phyloP scores from a whole-genome alignment of 345 rosid species.

The Hibiscus mutabilis region DNA sequence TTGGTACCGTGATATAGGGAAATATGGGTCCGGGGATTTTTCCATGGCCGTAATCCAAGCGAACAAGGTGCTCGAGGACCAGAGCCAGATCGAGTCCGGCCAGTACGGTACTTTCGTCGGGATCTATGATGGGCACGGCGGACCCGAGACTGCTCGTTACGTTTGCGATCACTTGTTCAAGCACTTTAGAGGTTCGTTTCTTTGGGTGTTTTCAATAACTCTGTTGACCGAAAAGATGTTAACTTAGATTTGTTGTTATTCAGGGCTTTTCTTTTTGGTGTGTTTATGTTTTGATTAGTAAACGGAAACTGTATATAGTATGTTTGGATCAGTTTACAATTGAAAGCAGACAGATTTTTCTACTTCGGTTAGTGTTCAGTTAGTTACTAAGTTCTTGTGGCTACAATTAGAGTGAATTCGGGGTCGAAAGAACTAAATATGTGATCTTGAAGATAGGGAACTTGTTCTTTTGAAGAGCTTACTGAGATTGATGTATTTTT shows the following conservation, averaged over 20 bases:
- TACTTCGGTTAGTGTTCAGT: background rate
- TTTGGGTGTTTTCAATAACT: background rate
- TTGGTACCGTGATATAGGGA: slow-evolving; percentile 72
- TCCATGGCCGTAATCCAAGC: slow-evolving; percentile 95
- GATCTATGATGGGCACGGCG: slow-evolving; percentile 91
- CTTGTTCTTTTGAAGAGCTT: background rate
- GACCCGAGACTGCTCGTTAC: slow-evolving; percentile 81
- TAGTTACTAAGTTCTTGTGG: background rate
- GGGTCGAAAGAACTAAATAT: slow-evolving; percentile 9
- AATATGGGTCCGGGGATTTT: slow-evolving; percentile 62
- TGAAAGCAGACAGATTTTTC: background rate
- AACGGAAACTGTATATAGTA: background rate
- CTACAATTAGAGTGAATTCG: background rate
- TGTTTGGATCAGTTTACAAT: slow-evolving; percentile 5
- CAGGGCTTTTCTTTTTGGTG: background rate
- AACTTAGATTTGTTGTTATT: background rate
- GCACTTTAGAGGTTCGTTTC: slow-evolving; percentile 66
- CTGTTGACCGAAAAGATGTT: too few species aligned
- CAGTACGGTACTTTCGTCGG: slow-evolving; percentile 86
- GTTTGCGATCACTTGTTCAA: slow-evolving; percentile 71
- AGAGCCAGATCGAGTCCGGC: slow-evolving; percentile 88
- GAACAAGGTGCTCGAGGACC: slow-evolving; percentile 80
- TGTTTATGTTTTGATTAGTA: background rate
- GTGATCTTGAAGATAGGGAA: background rate
- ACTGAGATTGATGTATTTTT: background rate